Conservation (phyloP, 2,329 filamentous ascomycete species). For the Cladosporium sp. region DNA sequence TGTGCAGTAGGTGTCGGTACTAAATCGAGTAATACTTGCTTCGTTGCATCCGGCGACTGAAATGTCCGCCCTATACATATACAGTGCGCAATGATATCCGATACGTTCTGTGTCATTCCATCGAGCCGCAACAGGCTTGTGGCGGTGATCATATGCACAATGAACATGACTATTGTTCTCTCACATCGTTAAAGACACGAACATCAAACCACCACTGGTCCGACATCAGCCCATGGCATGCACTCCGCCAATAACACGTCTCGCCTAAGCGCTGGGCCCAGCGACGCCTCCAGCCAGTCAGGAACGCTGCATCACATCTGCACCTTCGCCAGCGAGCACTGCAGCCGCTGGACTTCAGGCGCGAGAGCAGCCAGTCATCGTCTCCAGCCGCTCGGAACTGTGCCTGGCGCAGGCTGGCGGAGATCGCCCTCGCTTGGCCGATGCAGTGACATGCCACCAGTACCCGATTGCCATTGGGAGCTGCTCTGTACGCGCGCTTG, state of each 20-base stretch:
- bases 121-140: neutral
- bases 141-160: neutral
- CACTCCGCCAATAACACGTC: neutral
- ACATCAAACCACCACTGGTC: neutral
- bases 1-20: too few relatives aligned
- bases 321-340: conserved; percentile 7
- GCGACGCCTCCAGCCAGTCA: neutral
- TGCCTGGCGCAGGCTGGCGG: conserved; percentile 13
- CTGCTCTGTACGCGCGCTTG: conserved; percentile 13
- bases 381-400: conserved; percentile 5
- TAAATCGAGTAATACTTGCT: neutral
- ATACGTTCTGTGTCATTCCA: neutral
- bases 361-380: conserved; percentile 13
- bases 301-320: neutral
- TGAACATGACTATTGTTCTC: neutral
- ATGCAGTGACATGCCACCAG: conserved; percentile 8
- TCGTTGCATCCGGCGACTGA: too few relatives aligned
- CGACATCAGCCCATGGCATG: neutral
- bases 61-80: too few relatives aligned
- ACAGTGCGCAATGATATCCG: too few relatives aligned
- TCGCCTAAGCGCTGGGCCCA: conserved; percentile 9
- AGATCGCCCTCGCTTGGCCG: conserved; percentile 13
- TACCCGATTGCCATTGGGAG: conserved; percentile 12
- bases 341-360: conserved; percentile 4
- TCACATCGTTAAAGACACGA: neutral